phyloP scores from a whole-genome alignment of 2,329 filamentous ascomycete genomes.

The Colletotrichum costaricense region DNA sequence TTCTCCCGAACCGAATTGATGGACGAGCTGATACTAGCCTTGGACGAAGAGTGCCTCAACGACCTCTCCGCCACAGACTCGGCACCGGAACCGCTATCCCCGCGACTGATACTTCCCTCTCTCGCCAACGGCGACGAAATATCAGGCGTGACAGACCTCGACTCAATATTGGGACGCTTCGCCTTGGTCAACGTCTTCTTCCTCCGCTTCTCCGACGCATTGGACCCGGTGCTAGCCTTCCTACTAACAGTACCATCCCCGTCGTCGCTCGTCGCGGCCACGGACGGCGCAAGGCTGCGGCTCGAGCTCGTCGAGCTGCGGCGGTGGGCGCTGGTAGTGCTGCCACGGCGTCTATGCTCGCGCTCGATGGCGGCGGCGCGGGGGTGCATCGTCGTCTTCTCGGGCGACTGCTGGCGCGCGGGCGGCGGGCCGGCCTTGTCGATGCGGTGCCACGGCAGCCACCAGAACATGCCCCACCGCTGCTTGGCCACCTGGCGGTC shows the following conservation, averaged over 20 bases:
- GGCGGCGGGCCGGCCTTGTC: constrained; percentile 42
- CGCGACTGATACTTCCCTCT: constrained; percentile 54
- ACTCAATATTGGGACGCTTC: constrained; percentile 58
- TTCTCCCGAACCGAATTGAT: constrained; percentile 26
- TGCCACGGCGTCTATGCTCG: constrained; percentile 59
- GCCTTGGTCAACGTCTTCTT: constrained; percentile 57
- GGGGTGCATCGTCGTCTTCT: constrained; percentile 50
- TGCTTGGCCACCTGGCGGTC: constrained; percentile 76
- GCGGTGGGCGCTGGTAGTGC: constrained; percentile 57
- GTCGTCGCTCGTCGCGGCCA: constrained; percentile 45
- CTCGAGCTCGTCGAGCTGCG: constrained; percentile 64
- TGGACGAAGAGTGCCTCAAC: constrained; percentile 32
- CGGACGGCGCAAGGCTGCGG: constrained; percentile 62
- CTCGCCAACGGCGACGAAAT: constrained; percentile 63
- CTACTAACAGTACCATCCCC: constrained; percentile 52
- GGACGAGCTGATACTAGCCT: constrained; percentile 29
- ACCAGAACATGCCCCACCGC: constrained; percentile 84
- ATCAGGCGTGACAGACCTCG: constrained; percentile 66
- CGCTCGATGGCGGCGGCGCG: constrained; percentile 56
- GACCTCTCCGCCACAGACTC: constrained; percentile 24
- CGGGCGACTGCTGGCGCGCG: constrained; percentile 46
- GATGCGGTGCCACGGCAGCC: constrained; percentile 75
- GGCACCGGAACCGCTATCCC: constrained; percentile 10
- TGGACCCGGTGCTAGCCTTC: constrained; percentile 60
- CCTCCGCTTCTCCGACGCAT: constrained; percentile 61